Base-by-base conservation (phyloP, 768 basidiomycete genomes). In the Mycena filopes region DNA sequence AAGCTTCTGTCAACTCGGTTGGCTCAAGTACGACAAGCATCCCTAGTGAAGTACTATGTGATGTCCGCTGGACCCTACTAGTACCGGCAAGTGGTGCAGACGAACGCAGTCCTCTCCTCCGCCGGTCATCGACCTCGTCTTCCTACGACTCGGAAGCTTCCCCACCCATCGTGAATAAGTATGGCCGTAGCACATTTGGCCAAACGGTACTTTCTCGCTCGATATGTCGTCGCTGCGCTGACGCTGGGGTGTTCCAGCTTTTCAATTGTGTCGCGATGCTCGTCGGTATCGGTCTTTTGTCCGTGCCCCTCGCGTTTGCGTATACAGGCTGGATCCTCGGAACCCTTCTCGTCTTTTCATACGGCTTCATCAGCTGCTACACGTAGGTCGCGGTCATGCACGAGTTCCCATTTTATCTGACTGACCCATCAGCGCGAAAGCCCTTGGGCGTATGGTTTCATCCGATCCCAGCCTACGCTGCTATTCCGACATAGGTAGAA, bases 281-380 rank as follows among this genome's bases (percentile, higher is more conserved):
- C 13, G 82, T 95, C 21, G 95, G 95, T 8, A 90, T 96, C 66
- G 95, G 95, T 5, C 90, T 97, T 83, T 83, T 96, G 20, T 94
- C 94, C 15, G 90, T 94, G 73, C 94, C 95, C 0, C 82, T 98
- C 26, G 96, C 96, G 0, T 97, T 98, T 71, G 88, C 95, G 1
- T 94, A 94, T 71, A 87, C 94, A 2, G 97, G 96, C 4, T 98
- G 96, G 96, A 78, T 90, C 20, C 80, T 84, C 40, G 96, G 97
- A 1, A 90, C 89, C 1, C 9, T 84, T 26, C 80, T 98, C 18
- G 87, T 97, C 61, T 73, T 93, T 13, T 85, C 86, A 55, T 96
- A 95, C 71, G 94, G 91, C 0, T 83, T 85, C 63, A 76, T 96
- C 20, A 91, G 95, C 10, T 97, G 94, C 73, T 94, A 97, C 76